Base-by-base conservation (phyloP, 495 filamentous ascomycete genomes). In the Lasiosphaeria miniovina region DNA sequence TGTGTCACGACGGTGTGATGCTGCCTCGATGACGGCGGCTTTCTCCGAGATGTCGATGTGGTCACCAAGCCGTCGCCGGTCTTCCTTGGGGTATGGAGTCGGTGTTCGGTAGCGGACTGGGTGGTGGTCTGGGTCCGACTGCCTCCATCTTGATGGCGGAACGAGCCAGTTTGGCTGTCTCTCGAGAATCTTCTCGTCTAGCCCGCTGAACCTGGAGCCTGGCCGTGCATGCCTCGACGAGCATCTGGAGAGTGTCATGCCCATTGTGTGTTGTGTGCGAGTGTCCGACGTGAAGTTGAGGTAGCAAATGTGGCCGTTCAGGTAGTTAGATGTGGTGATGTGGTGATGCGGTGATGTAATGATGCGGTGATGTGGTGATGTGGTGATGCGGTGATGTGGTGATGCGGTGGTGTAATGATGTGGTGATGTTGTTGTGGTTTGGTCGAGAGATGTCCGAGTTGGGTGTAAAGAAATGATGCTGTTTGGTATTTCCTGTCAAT, bases 91-190 rank as follows among this genome's bases (percentile, higher is more conserved):
- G 33, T 69, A 69, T 1, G 67, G 67, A 12, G 67, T 69, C 6
- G 67, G 67, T 12, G 67, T 67, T 6, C 67, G 64, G 57, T 69
- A 69, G 55, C 67, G 67, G 17, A 62, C 58, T 2, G 67, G 61
- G 12, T 65, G 64, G 32, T 62, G 59, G 43, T 11, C 15, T 56
- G 48, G 58, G 14, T 40, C 43, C 31, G 45, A 45, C 4, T 62
- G 48, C 15, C 61, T 59, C 67, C 67, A 69, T 41, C 51, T 52
- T 2, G 64, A 54, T 0, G 67, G 67, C 1, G 64, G 45, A 4
- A 61, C 33, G 3, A 69, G 62, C 67, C 67, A 69, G 62, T 69
- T 69, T n/a, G 67, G 67, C 34, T 69, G 67, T 48, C 48, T 67
- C 31, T 67, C 64, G 52, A 69, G 56, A 35, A 69, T 58, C 59